Conservation (phyloP, 495 filamentous ascomycete genomes). For the Trichocladium uniseriatum region DNA sequence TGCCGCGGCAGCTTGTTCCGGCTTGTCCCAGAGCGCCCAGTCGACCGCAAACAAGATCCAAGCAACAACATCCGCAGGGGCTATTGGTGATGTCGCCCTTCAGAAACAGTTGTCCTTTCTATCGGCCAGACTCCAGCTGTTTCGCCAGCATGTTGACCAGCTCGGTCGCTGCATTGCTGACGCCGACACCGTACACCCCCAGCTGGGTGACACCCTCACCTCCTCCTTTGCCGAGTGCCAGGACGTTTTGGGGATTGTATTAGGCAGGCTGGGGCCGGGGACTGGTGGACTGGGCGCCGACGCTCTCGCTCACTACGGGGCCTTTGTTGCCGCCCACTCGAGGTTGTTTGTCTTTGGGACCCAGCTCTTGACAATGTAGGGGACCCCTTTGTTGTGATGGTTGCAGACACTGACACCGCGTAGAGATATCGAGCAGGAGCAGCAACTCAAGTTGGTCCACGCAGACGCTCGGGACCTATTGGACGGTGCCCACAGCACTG, state of each 20-base stretch:
- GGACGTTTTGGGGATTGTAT: neutral
- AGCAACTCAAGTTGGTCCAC: neutral
- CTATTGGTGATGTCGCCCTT: neutral
- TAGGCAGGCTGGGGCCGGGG: neutral
- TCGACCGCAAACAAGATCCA: neutral
- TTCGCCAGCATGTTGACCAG: conserved; percentile 5
- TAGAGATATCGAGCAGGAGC: conserved; percentile 1
- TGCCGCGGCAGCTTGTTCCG: neutral
- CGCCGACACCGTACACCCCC: neutral
- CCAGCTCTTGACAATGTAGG: conserved; percentile 5
- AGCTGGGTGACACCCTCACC: neutral
- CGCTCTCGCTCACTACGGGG: neutral
- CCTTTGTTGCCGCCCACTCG: neutral
- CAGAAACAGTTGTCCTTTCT: neutral
- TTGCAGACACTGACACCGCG: no score
- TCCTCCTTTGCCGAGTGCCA: neutral
- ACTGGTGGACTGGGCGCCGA: neutral
- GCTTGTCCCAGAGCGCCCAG: neutral
- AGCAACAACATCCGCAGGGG: no score
- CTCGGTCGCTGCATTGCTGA: conserved; percentile 1
- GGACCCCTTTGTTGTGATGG: neutral
- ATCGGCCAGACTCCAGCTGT: conserved; percentile 1
- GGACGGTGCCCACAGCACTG: neutral
- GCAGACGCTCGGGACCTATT: neutral
- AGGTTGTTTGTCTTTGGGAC: neutral